Conservation (phyloP, 768 basidiomycete species). For the Asterophora parasitica region DNA sequence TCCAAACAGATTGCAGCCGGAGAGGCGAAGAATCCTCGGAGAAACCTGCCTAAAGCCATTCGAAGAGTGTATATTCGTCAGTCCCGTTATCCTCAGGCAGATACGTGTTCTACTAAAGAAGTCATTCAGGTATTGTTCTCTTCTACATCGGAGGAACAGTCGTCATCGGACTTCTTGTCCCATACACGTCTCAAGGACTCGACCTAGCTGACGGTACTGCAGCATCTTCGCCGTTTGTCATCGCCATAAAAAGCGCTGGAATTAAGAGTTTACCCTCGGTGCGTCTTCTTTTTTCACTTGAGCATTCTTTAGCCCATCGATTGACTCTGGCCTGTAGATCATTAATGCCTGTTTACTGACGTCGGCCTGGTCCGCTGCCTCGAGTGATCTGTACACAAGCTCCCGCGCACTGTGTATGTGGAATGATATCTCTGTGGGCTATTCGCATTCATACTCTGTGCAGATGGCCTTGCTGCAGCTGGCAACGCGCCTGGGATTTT, state of each 20-base stretch:
- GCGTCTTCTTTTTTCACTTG: conserved; percentile 18
- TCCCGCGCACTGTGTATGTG: conserved; percentile 79
- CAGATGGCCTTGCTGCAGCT: conserved; percentile 74
- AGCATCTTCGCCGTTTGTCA: conserved; percentile 84
- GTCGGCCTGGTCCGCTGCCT: conserved; percentile 90
- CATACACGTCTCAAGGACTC: conserved; percentile 58
- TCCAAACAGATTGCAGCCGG: conserved; percentile 79
- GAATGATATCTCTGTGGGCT: too few relatives aligned
- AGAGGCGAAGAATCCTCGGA: conserved; percentile 86
- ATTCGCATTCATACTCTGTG: too few relatives aligned
- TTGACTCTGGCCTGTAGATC: conserved; percentile 45
- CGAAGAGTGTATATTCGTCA: conserved; percentile 66
- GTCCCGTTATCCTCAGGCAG: conserved; percentile 8
- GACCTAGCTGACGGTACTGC: conserved; percentile 54
- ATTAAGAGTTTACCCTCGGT: conserved; percentile 82
- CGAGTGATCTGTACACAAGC: conserved; percentile 85
- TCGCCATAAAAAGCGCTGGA: conserved; percentile 83
- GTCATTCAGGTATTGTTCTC: conserved; percentile 66
- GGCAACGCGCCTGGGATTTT: conserved; percentile 86
- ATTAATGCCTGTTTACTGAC: conserved; percentile 83
- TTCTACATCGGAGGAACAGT: conserved; percentile 70
- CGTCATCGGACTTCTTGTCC: conserved; percentile 81
- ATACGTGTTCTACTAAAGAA: not conserved
- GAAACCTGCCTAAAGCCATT: conserved; percentile 60
- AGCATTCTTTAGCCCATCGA: conserved; percentile 1